Conservation (phyloP, 306 rosid genomes). For the Lotus japonicus region DNA sequence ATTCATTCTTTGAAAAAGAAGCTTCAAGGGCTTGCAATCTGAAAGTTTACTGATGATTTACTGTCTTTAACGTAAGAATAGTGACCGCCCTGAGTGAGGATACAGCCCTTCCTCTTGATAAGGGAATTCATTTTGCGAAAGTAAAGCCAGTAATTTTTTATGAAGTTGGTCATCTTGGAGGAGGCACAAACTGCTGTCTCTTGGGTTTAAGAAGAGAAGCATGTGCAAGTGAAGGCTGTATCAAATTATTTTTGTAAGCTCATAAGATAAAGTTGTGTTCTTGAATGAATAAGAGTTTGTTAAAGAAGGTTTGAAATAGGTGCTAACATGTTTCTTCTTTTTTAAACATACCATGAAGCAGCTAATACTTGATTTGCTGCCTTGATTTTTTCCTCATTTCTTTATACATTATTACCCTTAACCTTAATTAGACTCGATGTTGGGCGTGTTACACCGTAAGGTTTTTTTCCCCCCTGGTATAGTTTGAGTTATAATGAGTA, state of each 20-base stretch:
- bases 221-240: background rate
- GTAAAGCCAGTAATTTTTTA: background rate
- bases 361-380: background rate
- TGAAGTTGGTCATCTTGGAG: background rate
- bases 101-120: background rate
- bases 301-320: background rate
- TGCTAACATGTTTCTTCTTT: background rate
- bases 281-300: background rate
- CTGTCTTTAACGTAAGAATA: background rate
- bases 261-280: background rate
- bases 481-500: background rate
- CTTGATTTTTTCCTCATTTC: too few relatives aligned
- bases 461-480: background rate
- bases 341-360: background rate
- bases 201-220: background rate
- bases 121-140: constrained; percentile 6
- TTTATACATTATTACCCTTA: background rate
- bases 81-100: background rate
- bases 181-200: background rate
- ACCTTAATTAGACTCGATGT: too few relatives aligned
- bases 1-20: background rate
- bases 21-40: background rate
- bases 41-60: background rate
- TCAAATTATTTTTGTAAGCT: background rate
- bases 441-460: too few relatives aligned